phyloP scores from a whole-genome alignment of 2,329 filamentous ascomycete species.

The Trichoderma semiorbis region DNA sequence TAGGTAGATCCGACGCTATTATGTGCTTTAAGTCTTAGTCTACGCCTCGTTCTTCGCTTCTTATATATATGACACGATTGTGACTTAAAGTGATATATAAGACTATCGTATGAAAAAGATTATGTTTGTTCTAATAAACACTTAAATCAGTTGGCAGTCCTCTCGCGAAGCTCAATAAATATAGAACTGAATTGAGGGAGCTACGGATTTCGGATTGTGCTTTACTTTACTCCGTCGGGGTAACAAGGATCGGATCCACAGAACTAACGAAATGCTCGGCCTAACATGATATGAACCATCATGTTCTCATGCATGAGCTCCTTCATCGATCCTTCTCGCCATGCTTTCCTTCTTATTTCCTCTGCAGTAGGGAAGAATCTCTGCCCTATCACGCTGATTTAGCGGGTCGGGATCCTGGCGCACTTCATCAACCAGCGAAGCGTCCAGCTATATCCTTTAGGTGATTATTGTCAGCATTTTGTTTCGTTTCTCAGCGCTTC shows the following conservation, averaged over 20 bases:
- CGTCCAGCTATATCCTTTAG: not conserved
- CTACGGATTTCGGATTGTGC: constrained; percentile 5
- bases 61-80: not conserved
- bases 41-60: not conserved
- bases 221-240: not conserved
- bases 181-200: not conserved
- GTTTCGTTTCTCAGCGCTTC: not conserved
- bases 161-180: not conserved
- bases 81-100: not conserved
- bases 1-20: not conserved
- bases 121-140: not conserved
- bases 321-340: not conserved
- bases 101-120: not conserved
- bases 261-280: not conserved
- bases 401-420: not conserved
- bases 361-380: not conserved
- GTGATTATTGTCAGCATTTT: not conserved
- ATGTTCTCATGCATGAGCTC: not conserved
- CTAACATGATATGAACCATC: not conserved
- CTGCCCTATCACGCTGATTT: not conserved
- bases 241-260: not conserved
- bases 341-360: not conserved
- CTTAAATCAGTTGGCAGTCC: not conserved
- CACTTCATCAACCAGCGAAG: not conserved
- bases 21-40: not conserved